phyloP scores from a whole-genome alignment of 2,329 filamentous ascomycete genomes.

The Trichophyton schoenleinii region DNA sequence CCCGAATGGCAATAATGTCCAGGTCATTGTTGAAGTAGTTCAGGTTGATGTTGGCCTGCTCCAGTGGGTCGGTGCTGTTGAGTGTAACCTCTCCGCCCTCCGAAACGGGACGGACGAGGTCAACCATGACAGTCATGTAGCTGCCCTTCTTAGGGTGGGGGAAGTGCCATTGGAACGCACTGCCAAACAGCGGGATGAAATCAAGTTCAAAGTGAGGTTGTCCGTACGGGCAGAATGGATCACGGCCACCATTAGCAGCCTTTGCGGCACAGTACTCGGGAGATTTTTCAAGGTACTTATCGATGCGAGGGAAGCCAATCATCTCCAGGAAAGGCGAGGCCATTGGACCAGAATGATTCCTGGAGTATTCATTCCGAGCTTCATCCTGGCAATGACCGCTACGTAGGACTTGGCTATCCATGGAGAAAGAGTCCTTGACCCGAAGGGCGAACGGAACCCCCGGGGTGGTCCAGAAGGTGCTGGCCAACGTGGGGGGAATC shows the following conservation, averaged over 20 bases:
- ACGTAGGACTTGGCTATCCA: conserved; percentile 30
- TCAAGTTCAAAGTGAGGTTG: conserved; percentile 52
- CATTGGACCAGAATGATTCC: conserved; percentile 31
- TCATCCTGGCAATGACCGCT: conserved; percentile 23
- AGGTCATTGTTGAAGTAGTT: conserved; percentile 27
- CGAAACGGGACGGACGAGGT: conserved; percentile 39
- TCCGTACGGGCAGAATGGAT: conserved; percentile 45
- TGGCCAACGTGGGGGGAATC: conserved; percentile 22
- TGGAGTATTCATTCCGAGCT: conserved; percentile 25
- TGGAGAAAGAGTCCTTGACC: conserved; percentile 30
- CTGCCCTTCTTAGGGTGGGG: conserved; percentile 34
- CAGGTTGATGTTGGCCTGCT: conserved; percentile 32
- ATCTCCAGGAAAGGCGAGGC: conserved; percentile 38
- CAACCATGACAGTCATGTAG: conserved; percentile 46
- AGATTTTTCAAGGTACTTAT: conserved; percentile 39
- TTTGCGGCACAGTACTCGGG: conserved; percentile 37
- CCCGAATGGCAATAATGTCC: conserved; percentile 40
- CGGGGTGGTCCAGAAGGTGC: conserved; percentile 28
- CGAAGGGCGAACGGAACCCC: conserved; percentile 29
- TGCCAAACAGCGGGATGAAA: conserved; percentile 47
- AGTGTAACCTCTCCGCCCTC: conserved; percentile 33
- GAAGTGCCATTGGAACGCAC: conserved; percentile 40
- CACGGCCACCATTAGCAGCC: conserved; percentile 29
- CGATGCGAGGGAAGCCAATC: conserved; percentile 46
- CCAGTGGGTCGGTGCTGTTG: conserved; percentile 27